Base-by-base conservation (phyloP, 306 rosid genomes). In the Malus sylvestris region DNA sequence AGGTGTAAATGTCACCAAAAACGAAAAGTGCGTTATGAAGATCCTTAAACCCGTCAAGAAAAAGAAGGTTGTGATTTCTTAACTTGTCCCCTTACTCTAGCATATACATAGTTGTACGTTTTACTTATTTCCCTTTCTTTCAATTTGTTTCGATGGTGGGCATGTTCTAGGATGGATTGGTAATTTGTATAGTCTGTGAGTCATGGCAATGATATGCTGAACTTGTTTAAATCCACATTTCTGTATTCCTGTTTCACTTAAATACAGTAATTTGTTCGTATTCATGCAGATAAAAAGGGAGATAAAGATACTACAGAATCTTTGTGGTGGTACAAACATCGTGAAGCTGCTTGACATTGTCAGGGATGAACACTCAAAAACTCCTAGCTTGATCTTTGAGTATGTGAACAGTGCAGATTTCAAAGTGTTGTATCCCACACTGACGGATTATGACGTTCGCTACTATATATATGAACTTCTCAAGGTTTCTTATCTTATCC, bases 291-390 rank as follows among this genome's bases (percentile, higher is more conserved):
- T 85, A 23, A 85, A 85, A 69, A 80, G 86, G 67, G 82, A 85
- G 83, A 82, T 85, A 42, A 85, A 85, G 70, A 85, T 85, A 72
- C 79, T 85, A n/a, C 88, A 85, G 75, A 85, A 85, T 73, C 86
- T 85, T 51, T 79, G 82, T 68, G 88, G 88, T 14, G 88, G 88
- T 30, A 68, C 85, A 44, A 85, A 85, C 63, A 27, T 85, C 68
- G 84, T 85, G 75, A 85, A 85, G 81, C 80, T 85, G 35, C 77
- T 79, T n/a, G 83, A 82, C 52, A 79, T 82, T 69, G 86, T 85
- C 62, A 58, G 88, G 58, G 88, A 85, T 72, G 84, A 82, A 71
- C 84, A 79, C 59, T 79, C 86, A 5, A 82, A 85, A 76, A 82
- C 84, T 42, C 88, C 88, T 1, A 85, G 88, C 70, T 85, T 85